These are phyloP conservation scores for Myxozyma nipponensis DNA, from an alignment of 805 yeast species.

Conservation along the genomic window DNA sequence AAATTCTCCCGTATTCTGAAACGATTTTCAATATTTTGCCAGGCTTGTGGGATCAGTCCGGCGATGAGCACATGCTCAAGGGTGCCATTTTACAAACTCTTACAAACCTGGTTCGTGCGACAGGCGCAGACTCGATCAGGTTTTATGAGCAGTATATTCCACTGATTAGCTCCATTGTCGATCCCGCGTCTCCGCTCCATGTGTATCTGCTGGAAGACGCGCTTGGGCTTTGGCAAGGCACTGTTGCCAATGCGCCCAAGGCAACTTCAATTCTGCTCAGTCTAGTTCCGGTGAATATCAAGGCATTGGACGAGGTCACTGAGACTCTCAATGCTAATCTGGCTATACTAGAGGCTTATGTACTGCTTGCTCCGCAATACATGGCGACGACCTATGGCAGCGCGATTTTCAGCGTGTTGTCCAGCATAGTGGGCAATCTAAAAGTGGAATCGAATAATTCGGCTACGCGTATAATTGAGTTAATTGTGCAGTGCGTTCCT, in stretches of 20 bases:
- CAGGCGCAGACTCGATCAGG: slow-evolving; percentile 21
- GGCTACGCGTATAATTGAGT: slow-evolving; percentile 25
- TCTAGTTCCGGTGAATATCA: slow-evolving; percentile 50
- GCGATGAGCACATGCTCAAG: slow-evolving; percentile 38
- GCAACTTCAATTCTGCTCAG: slow-evolving; percentile 43
- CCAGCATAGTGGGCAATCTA: slow-evolving; percentile 18
- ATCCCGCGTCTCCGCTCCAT: slow-evolving; percentile 53
- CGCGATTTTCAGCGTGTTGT: slow-evolving; percentile 22
- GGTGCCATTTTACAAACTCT: slow-evolving; percentile 39
- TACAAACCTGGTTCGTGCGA: slow-evolving; percentile 34
- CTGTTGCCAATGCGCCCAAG: slow-evolving; percentile 51
- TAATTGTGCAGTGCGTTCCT: slow-evolving; percentile 22
- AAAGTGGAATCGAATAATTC: slow-evolving; percentile 24
- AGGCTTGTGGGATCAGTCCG: slow-evolving; percentile 64
- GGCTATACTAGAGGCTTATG: slow-evolving; percentile 37
- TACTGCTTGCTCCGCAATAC: slow-evolving; percentile 33
- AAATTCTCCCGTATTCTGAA: slow-evolving; percentile 34
- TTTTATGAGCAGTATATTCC: slow-evolving; percentile 48
- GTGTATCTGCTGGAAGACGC: slow-evolving; percentile 78
- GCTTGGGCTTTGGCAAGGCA: slow-evolving; percentile 71
- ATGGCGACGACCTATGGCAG: slow-evolving; percentile 31
- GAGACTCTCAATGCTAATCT: slow-evolving; percentile 35
- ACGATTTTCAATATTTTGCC: slow-evolving; percentile 53
- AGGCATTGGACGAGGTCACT: slow-evolving; percentile 65
- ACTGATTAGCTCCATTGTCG: slow-evolving; percentile 57